Conservation (phyloP, 2,329 filamentous ascomycete species). For the Torrubiellomyces zombiae region DNA sequence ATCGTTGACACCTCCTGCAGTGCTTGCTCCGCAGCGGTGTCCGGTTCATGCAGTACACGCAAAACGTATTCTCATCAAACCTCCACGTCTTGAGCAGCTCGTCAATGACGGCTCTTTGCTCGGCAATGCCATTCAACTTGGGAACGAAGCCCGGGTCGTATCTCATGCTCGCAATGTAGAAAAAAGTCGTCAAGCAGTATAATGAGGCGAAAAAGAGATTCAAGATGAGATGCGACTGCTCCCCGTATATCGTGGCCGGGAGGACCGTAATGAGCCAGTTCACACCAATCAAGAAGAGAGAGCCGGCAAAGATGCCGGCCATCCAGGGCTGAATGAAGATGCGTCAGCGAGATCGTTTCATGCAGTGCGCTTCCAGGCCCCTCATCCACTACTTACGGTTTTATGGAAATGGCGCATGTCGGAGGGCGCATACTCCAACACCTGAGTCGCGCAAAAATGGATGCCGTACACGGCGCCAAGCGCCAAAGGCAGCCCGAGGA, state of each 20-base stretch:
- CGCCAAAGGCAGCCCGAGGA: slow-evolving; percentile 57
- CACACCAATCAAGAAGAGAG: slow-evolving; percentile 64
- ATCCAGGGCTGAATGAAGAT: slow-evolving; percentile 82
- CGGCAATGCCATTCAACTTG: slow-evolving; percentile 73
- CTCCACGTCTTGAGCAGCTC: slow-evolving; percentile 73
- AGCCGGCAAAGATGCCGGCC: slow-evolving; percentile 79
- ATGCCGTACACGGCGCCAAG: slow-evolving; percentile 49
- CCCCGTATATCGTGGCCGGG: slow-evolving; percentile 22
- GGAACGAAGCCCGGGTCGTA: slow-evolving; percentile 88
- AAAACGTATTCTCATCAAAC: slow-evolving; percentile 90
- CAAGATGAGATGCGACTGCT: slow-evolving; percentile 42
- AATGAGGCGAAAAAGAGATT: slow-evolving; percentile 59
- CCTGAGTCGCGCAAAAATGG: slow-evolving; percentile 61
- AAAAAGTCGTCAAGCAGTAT: slow-evolving; percentile 58
- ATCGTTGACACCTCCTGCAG: slow-evolving; percentile 78
- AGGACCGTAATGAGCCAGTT: slow-evolving; percentile 63
- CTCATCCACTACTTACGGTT: slow-evolving; percentile 61
- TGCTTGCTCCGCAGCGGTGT: slow-evolving; percentile 91
- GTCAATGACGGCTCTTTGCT: slow-evolving; percentile 79
- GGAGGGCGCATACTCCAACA: slow-evolving; percentile 65
- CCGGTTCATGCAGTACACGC: slow-evolving; percentile 84
- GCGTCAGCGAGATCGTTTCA: too few species aligned
- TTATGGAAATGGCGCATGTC: slow-evolving; percentile 84
- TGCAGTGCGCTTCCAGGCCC: too few species aligned
- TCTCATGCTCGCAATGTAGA: slow-evolving; percentile 73